Evolutionary conservation across 1,284 basidiomycete genomes (phyloP), one percentile per base, ranked within the genome.

Genomic region (Ustilago trichophora): DNA sequence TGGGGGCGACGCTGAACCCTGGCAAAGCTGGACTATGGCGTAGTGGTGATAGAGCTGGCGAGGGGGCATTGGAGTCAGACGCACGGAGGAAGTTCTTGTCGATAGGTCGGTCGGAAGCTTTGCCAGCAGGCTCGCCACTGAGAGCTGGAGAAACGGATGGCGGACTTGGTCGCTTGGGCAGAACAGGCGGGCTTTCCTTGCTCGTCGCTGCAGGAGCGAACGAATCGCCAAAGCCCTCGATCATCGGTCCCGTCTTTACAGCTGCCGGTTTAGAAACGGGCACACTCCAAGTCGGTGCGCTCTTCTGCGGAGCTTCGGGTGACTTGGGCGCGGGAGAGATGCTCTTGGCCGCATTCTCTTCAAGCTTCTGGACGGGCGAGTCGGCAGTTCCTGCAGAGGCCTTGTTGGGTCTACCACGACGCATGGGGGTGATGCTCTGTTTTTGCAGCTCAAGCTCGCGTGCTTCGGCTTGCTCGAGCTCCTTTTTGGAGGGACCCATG

Each of bases 341-440:
- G 40, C 25, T 40, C 31, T 63, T 56, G n/a, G 22, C 31, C 10
- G 42, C 1, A 4, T 47, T 34, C 8, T 52, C 59, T 10, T 56
- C 43, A 12, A 42, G 46, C 42, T 45, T 57, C 15, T 45, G 48
- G 21, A 19, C 24, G 1, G 47, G 37, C 41, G 60, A 45, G 9
- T 62, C 58, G 15, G 24, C 44, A 33, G 27, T 40, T 24, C 58
- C 45, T 4, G 50, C 36, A 1, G 69, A 27, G 2, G 45, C 16
- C 36, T 80, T 80, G 3, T 44, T 49, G 11, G 82, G 82, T 18
- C 82, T 67, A 0, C 82, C 82, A 4, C 82, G 70, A 6, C 82
- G 73, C 82, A 83, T 83, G 4, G 82, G 82, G 0, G 79, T 77
- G 53, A 83, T 77, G 19, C 64, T 65, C 26, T 77, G 72, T 16